Evolutionary conservation across 352 stramenopile species (phyloP).

Genomic region (Globisporangium recalcitrans): DNA sequence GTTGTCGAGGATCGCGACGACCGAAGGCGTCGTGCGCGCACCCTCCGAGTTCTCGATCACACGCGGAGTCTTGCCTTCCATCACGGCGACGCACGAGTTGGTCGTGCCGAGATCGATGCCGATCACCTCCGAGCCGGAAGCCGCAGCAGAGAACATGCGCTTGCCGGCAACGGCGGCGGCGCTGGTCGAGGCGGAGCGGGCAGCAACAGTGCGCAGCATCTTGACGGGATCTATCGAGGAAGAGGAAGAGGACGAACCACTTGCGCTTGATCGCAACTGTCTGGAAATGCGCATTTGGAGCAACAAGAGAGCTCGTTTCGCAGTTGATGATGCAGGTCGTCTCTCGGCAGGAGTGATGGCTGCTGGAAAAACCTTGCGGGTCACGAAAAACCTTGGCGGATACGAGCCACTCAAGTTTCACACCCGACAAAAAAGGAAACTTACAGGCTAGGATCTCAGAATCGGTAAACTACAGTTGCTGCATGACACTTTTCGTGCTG

Average conservation of each 20-base stretch:
- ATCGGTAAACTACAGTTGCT: no score
- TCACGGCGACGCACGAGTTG: constrained; percentile 97
- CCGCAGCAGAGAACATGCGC: constrained; percentile 50
- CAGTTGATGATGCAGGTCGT: no score
- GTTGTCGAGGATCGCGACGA: constrained; percentile 93
- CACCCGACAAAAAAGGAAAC: constrained; percentile 4
- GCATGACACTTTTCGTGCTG: no score
- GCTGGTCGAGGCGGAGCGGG: constrained; percentile 19
- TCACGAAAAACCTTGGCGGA: constrained; percentile 8
- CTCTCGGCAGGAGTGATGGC: no score
- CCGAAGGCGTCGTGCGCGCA: constrained; percentile 93
- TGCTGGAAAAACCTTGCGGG: constrained; percentile 7
- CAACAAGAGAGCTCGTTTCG: background rate
- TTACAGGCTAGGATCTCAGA: no score
- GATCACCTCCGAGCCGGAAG: constrained; percentile 65
- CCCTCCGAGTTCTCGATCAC: constrained; percentile 95
- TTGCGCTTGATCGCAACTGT: constrained; percentile 15
- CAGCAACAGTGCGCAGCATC: constrained; percentile 23
- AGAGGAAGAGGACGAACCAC: constrained; percentile 2
- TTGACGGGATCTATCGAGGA: constrained; percentile 4
- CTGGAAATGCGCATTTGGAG: constrained; percentile 10
- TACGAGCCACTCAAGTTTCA: constrained; percentile 12
- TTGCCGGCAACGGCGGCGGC: constrained; percentile 20
- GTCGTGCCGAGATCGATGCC: constrained; percentile 97
- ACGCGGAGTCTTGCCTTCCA: constrained; percentile 97